phyloP scores from a whole-genome alignment of 192 early-diverging fungal species.

The Coemansia sp. region DNA sequence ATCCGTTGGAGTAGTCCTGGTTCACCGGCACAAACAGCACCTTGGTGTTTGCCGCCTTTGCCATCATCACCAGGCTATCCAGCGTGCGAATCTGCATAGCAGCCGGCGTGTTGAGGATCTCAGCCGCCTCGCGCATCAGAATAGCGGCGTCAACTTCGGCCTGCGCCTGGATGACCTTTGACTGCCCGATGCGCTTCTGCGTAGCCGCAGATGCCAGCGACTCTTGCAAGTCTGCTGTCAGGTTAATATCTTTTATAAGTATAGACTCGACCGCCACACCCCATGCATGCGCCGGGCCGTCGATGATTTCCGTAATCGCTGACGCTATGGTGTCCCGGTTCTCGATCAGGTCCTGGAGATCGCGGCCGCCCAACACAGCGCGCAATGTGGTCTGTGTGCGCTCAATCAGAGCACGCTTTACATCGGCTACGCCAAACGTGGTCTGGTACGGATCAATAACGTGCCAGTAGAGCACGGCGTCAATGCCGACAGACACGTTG shows the following conservation, averaged over 20 bases:
- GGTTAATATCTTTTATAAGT: slow-evolving; percentile 81
- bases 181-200: slow-evolving; percentile 83
- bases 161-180: slow-evolving; percentile 85
- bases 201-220: slow-evolving; percentile 86
- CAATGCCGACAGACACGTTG: slow-evolving; percentile 82
- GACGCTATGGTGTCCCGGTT: slow-evolving; percentile 82
- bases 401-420: slow-evolving; percentile 77
- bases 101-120: slow-evolving; percentile 81
- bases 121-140: slow-evolving; percentile 90
- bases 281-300: slow-evolving; percentile 69
- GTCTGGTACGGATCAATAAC: slow-evolving; percentile 76
- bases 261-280: slow-evolving; percentile 81
- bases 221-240: slow-evolving; percentile 74
- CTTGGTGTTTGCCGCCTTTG: slow-evolving; percentile 69
- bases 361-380: slow-evolving; percentile 76
- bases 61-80: slow-evolving; percentile 78
- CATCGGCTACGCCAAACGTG: slow-evolving; percentile 75
- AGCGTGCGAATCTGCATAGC: slow-evolving; percentile 88
- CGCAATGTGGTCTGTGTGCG: slow-evolving; percentile 88
- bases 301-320: slow-evolving; percentile 83
- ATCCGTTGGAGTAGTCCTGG: slow-evolving; percentile 47
- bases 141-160: slow-evolving; percentile 87
- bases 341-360: slow-evolving; percentile 86
- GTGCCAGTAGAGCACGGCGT: slow-evolving; percentile 86
- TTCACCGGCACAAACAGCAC: slow-evolving; percentile 67